Base-by-base conservation (phyloP, 2,329 filamentous ascomycete species). In the Arthrobotrys sinensis region DNA sequence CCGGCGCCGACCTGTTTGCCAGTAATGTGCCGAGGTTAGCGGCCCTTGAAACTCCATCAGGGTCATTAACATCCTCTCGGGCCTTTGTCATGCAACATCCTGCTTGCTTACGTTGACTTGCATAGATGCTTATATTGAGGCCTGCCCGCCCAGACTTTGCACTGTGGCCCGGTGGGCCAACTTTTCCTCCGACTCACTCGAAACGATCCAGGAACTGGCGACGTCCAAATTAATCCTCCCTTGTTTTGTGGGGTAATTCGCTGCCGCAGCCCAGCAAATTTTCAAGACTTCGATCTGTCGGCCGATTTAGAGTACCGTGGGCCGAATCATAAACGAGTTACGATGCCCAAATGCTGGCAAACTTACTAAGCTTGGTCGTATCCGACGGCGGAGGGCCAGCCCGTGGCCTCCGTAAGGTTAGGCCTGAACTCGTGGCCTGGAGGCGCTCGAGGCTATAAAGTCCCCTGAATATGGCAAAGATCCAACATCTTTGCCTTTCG, bases 1-100 rank as follows among this genome's bases (percentile, higher is more conserved):
- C 69, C 48, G 60, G 48, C 38, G 40, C 62, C 53, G 55, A 36
- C 55, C 19, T 38, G 24, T 60, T 55, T 36, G 19, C 48, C 34
- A 60, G 28, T 57, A 32, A 50, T 50, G 14, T 46, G 69, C 69
- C 69, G 69, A 73, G 69, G 69, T 73, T 73, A 73, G 32, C 65
- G 32, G 19, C 28, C 8, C 28, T 10, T 21, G 16, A 28, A 28
- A 28, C 24, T 28, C 24, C 24, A 28, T 34, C 55, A 10, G 11
- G 16, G 19, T 38, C 19, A 34, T 38, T 32, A 50, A 24, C 60
- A 53, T 16, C 45, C 12, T 66, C 45, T 66, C 46, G 46, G 34
- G 53, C 53, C 52, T 48, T 38, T 48, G 50, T 62, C 40, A 50
- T 69, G 52, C 43, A 50, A 55, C 66, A 32, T 50, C 40, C 52